phyloP scores from a whole-genome alignment of 768 basidiomycete species.

The Leccinum barrowsii region DNA sequence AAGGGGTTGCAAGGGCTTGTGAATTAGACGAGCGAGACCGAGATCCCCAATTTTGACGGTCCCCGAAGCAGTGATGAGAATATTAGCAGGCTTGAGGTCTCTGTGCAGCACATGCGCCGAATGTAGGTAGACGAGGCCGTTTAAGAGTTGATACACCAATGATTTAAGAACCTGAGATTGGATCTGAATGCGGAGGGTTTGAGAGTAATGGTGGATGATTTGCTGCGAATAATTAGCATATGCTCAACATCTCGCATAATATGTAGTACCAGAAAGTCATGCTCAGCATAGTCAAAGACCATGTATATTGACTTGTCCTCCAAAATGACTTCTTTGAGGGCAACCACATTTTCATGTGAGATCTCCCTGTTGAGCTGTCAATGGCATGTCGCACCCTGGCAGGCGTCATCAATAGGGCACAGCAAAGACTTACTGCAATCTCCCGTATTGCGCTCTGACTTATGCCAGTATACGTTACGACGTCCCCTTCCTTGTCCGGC shows the following conservation, averaged over 20 bases:
- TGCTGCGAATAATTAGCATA: slow-evolving; percentile 51
- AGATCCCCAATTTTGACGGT: slow-evolving; percentile 98
- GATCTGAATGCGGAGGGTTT: slow-evolving; percentile 77
- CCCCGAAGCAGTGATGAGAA: slow-evolving; percentile 86
- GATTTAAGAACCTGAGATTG: slow-evolving; percentile 82
- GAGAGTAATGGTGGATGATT: slow-evolving; percentile 98
- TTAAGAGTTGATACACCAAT: slow-evolving; percentile 89
- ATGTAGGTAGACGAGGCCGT: slow-evolving; percentile 93
- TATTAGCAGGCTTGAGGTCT: slow-evolving; percentile 98
- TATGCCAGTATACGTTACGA: slow-evolving; percentile 93
- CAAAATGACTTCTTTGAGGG: slow-evolving; percentile 90
- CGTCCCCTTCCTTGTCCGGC: slow-evolving; percentile 98
- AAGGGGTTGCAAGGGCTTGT: slow-evolving; percentile 87
- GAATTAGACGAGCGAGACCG: slow-evolving; percentile 87
- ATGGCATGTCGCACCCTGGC: not conserved
- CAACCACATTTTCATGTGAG: slow-evolving; percentile 85
- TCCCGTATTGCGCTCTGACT: slow-evolving; percentile 97
- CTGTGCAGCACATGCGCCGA: slow-evolving; percentile 93
- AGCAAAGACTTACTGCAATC: slow-evolving; percentile 67
- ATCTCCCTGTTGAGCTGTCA: slow-evolving; percentile 83
- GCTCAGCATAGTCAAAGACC: slow-evolving; percentile 99
- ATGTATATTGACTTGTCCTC: slow-evolving; percentile 99
- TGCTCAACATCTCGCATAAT: not conserved
- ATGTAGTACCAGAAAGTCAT: slow-evolving; percentile 80
- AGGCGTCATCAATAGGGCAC: slow-evolving; percentile 13